Percentiles rank a stretch among this genome's conserved stretches.
phyloP scores from a whole-genome alignment of 2,329 filamentous ascomycete species.

The Biscogniauxia mediterranea region DNA sequence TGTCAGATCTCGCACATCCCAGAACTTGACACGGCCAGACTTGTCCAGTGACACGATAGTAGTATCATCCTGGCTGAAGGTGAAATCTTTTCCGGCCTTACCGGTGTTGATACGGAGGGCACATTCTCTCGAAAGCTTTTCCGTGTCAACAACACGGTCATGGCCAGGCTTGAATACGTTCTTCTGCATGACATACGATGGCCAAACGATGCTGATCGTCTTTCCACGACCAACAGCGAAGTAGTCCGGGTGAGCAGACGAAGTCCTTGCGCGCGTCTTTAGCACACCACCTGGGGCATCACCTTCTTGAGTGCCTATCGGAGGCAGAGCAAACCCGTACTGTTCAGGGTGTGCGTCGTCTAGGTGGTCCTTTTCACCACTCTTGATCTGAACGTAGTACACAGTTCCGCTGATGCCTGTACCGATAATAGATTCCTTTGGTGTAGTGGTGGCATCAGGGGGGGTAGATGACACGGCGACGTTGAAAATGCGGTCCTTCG shows the following conservation, averaged over 20 bases:
- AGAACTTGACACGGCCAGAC: slow-evolving; percentile 93
- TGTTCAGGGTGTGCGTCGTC: slow-evolving; percentile 77
- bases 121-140: slow-evolving; percentile 82
- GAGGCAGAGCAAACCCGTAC: slow-evolving; percentile 85
- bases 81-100: slow-evolving; percentile 97
- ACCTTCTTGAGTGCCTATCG: slow-evolving; percentile 80
- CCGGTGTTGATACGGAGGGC: slow-evolving; percentile 93
- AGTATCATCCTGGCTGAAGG: slow-evolving; percentile 94
- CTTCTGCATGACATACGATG: slow-evolving; percentile 60
- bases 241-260: slow-evolving; percentile 84
- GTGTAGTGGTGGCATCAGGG: slow-evolving; percentile 52
- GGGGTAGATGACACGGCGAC: slow-evolving; percentile 75
- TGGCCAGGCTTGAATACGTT: slow-evolving; percentile 62
- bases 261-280: slow-evolving; percentile 92
- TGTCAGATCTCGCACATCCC: slow-evolving; percentile 85
- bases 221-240: slow-evolving; percentile 96
- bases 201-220: slow-evolving; percentile 87
- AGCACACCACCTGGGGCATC: slow-evolving; percentile 88
- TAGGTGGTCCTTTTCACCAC: slow-evolving; percentile 74
- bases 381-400: slow-evolving; percentile 87
- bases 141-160: slow-evolving; percentile 75
- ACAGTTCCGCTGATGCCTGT: slow-evolving; percentile 93
- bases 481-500: slow-evolving; percentile 92
- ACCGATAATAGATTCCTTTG: slow-evolving; percentile 80
- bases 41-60: slow-evolving; percentile 96